Evolutionary conservation across 768 basidiomycete species (phyloP).

Genomic region (Xanthoconium purpureum): DNA sequence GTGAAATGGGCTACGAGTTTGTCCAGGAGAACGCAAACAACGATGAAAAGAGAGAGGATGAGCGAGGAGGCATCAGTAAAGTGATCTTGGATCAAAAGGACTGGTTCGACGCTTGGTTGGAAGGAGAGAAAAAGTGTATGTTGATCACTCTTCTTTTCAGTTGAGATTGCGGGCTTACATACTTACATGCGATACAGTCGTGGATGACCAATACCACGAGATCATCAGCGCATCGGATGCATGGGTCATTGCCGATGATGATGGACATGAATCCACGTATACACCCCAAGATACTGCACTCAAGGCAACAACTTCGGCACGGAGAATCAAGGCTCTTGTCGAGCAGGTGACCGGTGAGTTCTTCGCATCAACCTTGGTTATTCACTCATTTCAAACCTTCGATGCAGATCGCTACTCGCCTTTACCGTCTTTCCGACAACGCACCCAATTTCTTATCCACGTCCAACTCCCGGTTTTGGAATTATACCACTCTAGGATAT

Average conservation of each 20-base stretch:
- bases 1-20: slow-evolving; percentile 70
- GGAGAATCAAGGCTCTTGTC: slow-evolving; percentile 77
- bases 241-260: slow-evolving; percentile 78
- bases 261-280: slow-evolving; percentile 43
- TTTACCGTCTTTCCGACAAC: slow-evolving; percentile 72
- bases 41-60: slow-evolving; percentile 22
- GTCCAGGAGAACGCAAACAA: slow-evolving; percentile 20
- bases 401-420: slow-evolving; percentile 83
- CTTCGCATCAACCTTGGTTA: background rate
- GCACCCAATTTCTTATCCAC: slow-evolving; percentile 76
- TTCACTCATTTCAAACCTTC: slow-evolving; percentile 1
- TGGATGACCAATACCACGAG: slow-evolving; percentile 80
- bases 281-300: slow-evolving; percentile 35
- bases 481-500: slow-evolving; percentile 72
- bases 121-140: slow-evolving; percentile 87
- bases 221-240: slow-evolving; percentile 81
- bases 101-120: slow-evolving; percentile 91
- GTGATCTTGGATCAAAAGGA: slow-evolving; percentile 77
- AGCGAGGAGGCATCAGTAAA: slow-evolving; percentile 78
- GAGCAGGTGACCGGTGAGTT: slow-evolving; percentile 86
- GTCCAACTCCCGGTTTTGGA: slow-evolving; percentile 86
- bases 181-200: slow-evolving; percentile 50
- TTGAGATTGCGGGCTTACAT: background rate
- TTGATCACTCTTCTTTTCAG: slow-evolving; percentile 2
- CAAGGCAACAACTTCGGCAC: slow-evolving; percentile 78